phyloP scores from a whole-genome alignment of 1,139 yeast species.

The Yamadazyma aaseri region DNA sequence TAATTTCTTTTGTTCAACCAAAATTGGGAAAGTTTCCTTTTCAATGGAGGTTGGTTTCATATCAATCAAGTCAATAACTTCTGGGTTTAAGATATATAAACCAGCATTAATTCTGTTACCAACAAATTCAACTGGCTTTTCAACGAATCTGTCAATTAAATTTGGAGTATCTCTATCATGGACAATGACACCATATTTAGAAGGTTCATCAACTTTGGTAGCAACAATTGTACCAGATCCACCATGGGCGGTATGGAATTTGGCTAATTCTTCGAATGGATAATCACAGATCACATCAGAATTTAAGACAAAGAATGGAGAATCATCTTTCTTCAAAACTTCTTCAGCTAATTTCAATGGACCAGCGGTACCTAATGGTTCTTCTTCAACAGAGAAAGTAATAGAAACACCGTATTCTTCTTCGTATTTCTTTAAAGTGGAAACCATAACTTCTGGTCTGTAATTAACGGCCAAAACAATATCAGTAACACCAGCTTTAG shows the following conservation, averaged over 20 bases:
- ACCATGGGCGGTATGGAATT: conserved; percentile 93
- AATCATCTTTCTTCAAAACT: conserved; percentile 87
- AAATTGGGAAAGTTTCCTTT: conserved; percentile 98
- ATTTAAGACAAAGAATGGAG: conserved; percentile 97
- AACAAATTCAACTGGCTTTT: conserved; percentile 98
- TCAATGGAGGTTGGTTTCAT: conserved; percentile 98
- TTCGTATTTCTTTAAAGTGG: conserved; percentile 91
- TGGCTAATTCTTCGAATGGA: conserved; percentile 90
- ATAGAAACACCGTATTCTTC: conserved; percentile 90
- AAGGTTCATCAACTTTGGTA: conserved; percentile 98
- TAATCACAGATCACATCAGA: conserved; percentile 98
- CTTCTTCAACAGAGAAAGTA: conserved; percentile 98
- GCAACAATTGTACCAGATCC: conserved; percentile 99
- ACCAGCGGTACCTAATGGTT: conserved; percentile 99
- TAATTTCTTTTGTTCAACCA: conserved; percentile 84
- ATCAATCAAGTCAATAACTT: conserved; percentile 93
- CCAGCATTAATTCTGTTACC: conserved; percentile 99
- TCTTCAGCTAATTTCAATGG: conserved; percentile 97
- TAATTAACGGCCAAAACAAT: conserved; percentile 98
- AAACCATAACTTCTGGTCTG: conserved; percentile 99
- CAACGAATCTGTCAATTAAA: conserved; percentile 97
- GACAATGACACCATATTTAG: conserved; percentile 98
- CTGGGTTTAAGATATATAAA: conserved; percentile 93
- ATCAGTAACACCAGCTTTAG: conserved; percentile 98
- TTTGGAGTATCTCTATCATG: conserved; percentile 92